These are phyloP conservation scores for Ceratocystis diversiconidia DNA, from an alignment of 2,329 filamentous ascomycete genomes.

Conservation along the genomic window DNA sequence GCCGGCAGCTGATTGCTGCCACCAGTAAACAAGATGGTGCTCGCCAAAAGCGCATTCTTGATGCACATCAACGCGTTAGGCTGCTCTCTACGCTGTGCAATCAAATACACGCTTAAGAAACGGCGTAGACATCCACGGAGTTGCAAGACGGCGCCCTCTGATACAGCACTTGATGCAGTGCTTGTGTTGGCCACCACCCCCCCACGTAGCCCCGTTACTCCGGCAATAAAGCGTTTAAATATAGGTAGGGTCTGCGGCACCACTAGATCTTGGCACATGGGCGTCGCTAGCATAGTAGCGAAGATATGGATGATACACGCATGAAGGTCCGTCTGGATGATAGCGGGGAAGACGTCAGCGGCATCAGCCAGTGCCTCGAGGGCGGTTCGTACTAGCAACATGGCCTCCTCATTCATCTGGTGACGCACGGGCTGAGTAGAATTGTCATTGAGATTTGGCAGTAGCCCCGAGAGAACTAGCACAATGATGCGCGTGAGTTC, in stretches of 20 bases:
- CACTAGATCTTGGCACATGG: slow-evolving; percentile 68
- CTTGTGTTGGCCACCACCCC: slow-evolving; percentile 22
- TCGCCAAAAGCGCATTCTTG: slow-evolving; percentile 80
- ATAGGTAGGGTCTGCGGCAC: slow-evolving; percentile 83
- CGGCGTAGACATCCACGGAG: slow-evolving; percentile 69
- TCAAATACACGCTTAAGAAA: slow-evolving; percentile 65
- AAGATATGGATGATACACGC: slow-evolving; percentile 97
- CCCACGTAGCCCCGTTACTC: slow-evolving; percentile 43
- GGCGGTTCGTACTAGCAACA: slow-evolving; percentile 63
- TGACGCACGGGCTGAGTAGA: slow-evolving; percentile 47
- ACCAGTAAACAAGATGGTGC: slow-evolving; percentile 76
- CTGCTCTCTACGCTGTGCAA: slow-evolving; percentile 59
- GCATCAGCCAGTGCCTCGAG: slow-evolving; percentile 85
- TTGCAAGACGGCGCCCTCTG: slow-evolving; percentile 47
- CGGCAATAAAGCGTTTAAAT: slow-evolving; percentile 76
- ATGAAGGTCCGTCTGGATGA: slow-evolving; percentile 92
- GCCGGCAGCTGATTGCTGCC: slow-evolving; percentile 60
- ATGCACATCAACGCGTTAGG: slow-evolving; percentile 73
- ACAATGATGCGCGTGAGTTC: slow-evolving; percentile 95
- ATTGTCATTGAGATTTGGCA: slow-evolving; percentile 67
- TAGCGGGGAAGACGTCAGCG: slow-evolving; percentile 85
- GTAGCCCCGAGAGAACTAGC: slow-evolving; percentile 70
- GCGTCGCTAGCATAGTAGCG: slow-evolving; percentile 77
- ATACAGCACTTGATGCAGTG: slow-evolving; percentile 20
- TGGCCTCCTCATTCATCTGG: slow-evolving; percentile 74